Conservation (phyloP, 1,284 basidiomycete genomes). For the Cryptococcus sp. region DNA sequence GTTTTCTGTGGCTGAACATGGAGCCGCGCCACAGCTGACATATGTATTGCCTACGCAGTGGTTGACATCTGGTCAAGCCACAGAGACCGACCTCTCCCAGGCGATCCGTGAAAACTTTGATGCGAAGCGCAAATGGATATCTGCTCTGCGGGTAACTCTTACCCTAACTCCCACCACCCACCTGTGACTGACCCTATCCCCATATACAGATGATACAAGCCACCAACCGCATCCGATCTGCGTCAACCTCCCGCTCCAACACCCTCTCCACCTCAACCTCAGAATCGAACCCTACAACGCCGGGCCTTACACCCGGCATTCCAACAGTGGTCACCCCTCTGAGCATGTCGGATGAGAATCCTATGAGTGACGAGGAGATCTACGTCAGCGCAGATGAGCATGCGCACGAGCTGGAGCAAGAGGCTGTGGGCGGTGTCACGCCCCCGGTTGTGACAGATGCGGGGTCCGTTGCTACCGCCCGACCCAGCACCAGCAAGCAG, state of each 20-base stretch:
- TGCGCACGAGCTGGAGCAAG: neutral
- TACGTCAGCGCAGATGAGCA: neutral
- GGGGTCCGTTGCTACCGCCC: neutral
- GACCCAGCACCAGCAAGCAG: neutral
- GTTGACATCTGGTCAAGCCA: slow-evolving; percentile 40
- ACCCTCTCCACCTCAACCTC: slow-evolving; percentile 3
- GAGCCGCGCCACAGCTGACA: neutral
- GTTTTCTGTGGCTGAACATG: slow-evolving; percentile 18
- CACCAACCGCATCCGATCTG: slow-evolving; percentile 21
- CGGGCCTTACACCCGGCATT: neutral
- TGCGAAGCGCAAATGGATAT: slow-evolving; percentile 34
- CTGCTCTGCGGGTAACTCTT: slow-evolving; percentile 27
- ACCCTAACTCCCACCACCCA: neutral
- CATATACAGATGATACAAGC: slow-evolving; percentile 24
- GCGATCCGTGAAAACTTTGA: slow-evolving; percentile 67
- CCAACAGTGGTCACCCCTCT: slow-evolving; percentile 19
- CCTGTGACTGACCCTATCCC: neutral
- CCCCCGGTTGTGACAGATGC: neutral
- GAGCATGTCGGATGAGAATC: slow-evolving; percentile 22
- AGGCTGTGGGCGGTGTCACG: neutral
- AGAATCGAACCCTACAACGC: slow-evolving; percentile 1
- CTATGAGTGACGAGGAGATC: neutral
- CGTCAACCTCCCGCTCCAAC: slow-evolving; percentile 9
- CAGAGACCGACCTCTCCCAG: slow-evolving; percentile 65
- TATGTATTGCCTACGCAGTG: slow-evolving; percentile 22